Evolutionary conservation across 176 grass and related monocot species (phyloP).

Genomic region (Urochloa ruziziensis): DNA sequence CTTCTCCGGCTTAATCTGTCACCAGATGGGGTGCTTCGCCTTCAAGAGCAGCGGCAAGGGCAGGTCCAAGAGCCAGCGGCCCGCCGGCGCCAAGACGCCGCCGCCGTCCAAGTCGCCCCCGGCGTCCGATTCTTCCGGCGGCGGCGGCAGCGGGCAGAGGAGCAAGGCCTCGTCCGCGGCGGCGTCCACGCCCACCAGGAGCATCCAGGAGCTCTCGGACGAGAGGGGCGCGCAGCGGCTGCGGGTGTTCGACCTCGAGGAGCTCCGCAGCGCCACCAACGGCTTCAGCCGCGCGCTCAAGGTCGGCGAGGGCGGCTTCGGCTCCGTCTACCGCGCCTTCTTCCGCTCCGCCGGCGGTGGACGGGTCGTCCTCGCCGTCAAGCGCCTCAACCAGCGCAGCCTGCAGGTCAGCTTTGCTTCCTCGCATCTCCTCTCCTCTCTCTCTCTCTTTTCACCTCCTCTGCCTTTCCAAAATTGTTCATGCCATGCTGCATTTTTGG

Average conservation of each 20-base stretch:
- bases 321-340: conserved; percentile 80
- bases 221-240: conserved; percentile 62
- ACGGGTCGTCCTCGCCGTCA: conserved; percentile 65
- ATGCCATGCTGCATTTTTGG: not conserved
- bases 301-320: conserved; percentile 88
- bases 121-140: not conserved
- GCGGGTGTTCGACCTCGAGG: conserved; percentile 67
- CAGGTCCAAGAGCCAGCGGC: conserved; percentile 11
- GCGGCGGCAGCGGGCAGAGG: not conserved
- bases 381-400: conserved; percentile 79
- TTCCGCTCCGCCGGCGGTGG: conserved; percentile 46
- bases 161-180: conserved; percentile 42
- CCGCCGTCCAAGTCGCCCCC: conserved; percentile 16
- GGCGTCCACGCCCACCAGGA: conserved; percentile 34
- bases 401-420: conserved; percentile 47
- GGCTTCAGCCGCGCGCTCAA: conserved; percentile 81
- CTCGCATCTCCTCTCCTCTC: not conserved
- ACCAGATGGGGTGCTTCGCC: conserved; percentile 45
- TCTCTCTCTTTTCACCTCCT: too few relatives aligned
- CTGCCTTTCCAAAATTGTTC: too few relatives aligned
- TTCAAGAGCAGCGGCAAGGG: conserved; percentile 41
- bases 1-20: not conserved
- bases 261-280: conserved; percentile 66
- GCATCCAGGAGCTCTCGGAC: conserved; percentile 76
- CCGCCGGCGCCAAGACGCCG: not conserved